Conservation (phyloP, 139 green algal genomes). For the Coccomyxa sp. region DNA sequence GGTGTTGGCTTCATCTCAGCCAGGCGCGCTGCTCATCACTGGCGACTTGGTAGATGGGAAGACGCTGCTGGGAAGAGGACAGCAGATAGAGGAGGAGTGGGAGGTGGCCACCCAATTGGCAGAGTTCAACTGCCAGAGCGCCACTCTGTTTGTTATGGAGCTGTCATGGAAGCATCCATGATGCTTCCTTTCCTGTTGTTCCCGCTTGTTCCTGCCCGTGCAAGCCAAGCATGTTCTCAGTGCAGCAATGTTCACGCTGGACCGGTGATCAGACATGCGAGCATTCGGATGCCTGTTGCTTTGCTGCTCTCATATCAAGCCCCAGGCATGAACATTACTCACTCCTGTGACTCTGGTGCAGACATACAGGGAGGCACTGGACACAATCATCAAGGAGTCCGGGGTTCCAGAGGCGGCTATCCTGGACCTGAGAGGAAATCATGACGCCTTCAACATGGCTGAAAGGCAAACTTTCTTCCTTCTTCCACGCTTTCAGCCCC, state of each 20-base stretch:
- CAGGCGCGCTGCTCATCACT: slow-evolving; percentile 37
- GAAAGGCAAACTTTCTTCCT: neutral
- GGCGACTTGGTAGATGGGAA: slow-evolving; percentile 63
- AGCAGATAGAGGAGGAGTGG: slow-evolving; percentile 50
- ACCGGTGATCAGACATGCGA: no score
- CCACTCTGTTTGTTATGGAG: no score
- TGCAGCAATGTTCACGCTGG: no score
- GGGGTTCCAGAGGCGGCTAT: slow-evolving; percentile 28
- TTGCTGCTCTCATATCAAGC: no score
- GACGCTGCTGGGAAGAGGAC: slow-evolving; percentile 18
- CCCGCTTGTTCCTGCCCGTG: no score
- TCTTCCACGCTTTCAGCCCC: neutral
- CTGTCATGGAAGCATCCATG: no score
- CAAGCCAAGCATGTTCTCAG: no score
- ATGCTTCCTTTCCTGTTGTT: no score
- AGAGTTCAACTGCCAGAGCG: neutral
- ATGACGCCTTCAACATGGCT: slow-evolving; percentile 63
- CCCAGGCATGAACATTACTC: no score
- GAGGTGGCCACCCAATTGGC: slow-evolving; percentile 6
- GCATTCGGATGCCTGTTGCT: no score
- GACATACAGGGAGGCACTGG: slow-evolving; percentile 1
- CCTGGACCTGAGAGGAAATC: slow-evolving; percentile 66
- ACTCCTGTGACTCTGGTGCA: neutral
- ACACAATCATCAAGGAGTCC: slow-evolving; percentile 1
- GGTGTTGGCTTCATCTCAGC: slow-evolving; percentile 22